phyloP scores from a whole-genome alignment of 2,329 filamentous ascomycete species.

The Chaetomium olivaceum region DNA sequence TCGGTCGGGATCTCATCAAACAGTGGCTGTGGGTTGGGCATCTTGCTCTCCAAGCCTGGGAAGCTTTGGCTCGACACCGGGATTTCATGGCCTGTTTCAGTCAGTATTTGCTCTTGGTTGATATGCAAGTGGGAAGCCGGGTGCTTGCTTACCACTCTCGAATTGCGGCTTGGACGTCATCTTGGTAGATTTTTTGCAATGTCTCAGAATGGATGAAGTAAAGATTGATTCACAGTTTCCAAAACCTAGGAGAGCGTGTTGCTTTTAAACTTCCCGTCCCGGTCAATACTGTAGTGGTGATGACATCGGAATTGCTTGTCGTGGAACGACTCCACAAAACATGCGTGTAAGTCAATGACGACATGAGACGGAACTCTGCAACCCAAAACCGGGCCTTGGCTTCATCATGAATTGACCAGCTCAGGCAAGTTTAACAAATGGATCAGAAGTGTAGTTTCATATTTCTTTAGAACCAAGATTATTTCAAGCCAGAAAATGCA shows the following conservation, averaged over 20 bases:
- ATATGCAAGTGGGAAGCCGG: background rate
- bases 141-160: constrained; percentile 36
- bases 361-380: constrained; percentile 8
- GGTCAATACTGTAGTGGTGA: background rate
- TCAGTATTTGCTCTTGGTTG: background rate
- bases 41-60: constrained; percentile 46
- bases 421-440: background rate
- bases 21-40: constrained; percentile 58
- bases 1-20: constrained; percentile 67
- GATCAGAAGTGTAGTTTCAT: no score
- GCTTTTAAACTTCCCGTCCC: background rate
- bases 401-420: background rate
- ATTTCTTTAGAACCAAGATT: no score
- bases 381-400: background rate
- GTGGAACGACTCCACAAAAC: background rate
- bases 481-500: no score
- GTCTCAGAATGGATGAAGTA: background rate
- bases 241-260: background rate
- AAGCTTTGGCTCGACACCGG: constrained; percentile 46
- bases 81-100: constrained; percentile 40
- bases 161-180: constrained; percentile 40
- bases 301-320: constrained; percentile 8
- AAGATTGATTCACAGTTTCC: background rate
- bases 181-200: background rate
- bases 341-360: constrained; percentile 17